Evolutionary conservation across 306 rosid genomes (phyloP).

Genomic region (Adenanthera pavonina): DNA sequence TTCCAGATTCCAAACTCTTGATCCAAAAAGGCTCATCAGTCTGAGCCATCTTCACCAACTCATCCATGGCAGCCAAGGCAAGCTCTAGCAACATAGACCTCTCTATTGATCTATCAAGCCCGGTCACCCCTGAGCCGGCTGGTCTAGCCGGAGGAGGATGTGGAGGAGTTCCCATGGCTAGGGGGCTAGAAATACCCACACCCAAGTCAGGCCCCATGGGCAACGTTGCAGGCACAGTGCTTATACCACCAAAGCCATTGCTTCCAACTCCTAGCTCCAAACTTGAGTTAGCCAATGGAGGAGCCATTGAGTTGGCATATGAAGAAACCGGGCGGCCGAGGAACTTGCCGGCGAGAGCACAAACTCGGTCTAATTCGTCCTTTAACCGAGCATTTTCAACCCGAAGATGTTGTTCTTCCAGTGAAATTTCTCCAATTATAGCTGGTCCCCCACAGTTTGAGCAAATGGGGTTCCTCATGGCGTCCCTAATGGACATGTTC

Average conservation of each 20-base stretch:
- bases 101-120: conserved; percentile 65
- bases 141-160: conserved; percentile 35
- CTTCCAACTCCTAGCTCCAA: conserved; percentile 90
- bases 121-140: conserved; percentile 26
- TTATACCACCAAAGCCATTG: conserved; percentile 75
- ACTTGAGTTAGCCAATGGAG: conserved; percentile 70
- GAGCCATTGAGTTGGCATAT: conserved; percentile 53
- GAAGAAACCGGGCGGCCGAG: conserved; percentile 79
- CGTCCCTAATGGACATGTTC: conserved; percentile 90
- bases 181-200: conserved; percentile 52
- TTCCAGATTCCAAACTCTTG: conserved; percentile 73
- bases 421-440: conserved; percentile 77
- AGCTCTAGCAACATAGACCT: conserved; percentile 89
- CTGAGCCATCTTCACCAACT: conserved; percentile 85
- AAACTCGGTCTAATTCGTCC: conserved; percentile 87
- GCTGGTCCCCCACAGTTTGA: conserved; percentile 92
- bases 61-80: conserved; percentile 95
- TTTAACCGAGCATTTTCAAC: conserved; percentile 85
- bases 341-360: conserved; percentile 84
- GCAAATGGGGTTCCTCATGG: conserved; percentile 93
- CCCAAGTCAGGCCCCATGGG: conserved; percentile 71
- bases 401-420: conserved; percentile 91
- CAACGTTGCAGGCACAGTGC: conserved; percentile 57
- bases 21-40: conserved; percentile 84
- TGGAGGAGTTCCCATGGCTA: conserved; percentile 47